Evolutionary conservation across 148 eudicot genomes (phyloP).

Genomic region (Beta vulgaris): DNA sequence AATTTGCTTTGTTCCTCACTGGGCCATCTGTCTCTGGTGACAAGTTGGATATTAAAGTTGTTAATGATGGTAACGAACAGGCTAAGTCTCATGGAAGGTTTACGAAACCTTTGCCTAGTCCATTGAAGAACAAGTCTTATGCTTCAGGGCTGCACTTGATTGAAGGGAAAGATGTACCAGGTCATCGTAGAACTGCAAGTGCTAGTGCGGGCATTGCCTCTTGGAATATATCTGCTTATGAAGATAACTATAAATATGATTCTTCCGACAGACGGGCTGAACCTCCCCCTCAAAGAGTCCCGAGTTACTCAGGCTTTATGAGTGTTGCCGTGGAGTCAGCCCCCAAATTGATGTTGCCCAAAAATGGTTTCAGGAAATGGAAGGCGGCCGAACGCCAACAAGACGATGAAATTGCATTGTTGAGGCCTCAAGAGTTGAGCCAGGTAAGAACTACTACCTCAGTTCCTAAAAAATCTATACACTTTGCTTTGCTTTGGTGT

Average conservation of each 20-base stretch:
- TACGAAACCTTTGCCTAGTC: conserved; percentile 20
- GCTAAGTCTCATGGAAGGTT: conserved; percentile 28
- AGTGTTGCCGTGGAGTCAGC: conserved; percentile 56
- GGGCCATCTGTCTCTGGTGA: conserved; percentile 33
- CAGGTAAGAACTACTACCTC: conserved; percentile 48
- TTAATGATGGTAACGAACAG: conserved; percentile 20
- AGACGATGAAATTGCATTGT: conserved; percentile 45
- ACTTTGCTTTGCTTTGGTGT: no score
- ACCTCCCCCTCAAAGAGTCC: conserved; percentile 52
- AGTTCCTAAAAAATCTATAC: no score
- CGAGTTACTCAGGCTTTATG: conserved; percentile 57
- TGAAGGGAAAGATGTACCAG: conserved; percentile 39
- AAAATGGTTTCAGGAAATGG: conserved; percentile 66
- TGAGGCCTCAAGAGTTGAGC: conserved; percentile 43
- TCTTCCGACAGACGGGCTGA: conserved; percentile 36
- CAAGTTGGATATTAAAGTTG: conserved; percentile 24
- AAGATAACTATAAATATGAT: conserved; percentile 36
- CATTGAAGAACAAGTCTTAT: conserved; percentile 26
- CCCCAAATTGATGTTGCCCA: conserved; percentile 51
- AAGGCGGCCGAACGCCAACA: conserved; percentile 47
- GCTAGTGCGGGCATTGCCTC: conserved; percentile 70
- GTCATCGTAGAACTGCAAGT: conserved; percentile 78
- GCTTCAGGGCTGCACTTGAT: conserved; percentile 25
- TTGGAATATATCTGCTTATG: conserved; percentile 51
- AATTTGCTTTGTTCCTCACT: conserved; percentile 69